phyloP scores from a whole-genome alignment of 352 stramenopile species.

The Phytophthora podocarpi region DNA sequence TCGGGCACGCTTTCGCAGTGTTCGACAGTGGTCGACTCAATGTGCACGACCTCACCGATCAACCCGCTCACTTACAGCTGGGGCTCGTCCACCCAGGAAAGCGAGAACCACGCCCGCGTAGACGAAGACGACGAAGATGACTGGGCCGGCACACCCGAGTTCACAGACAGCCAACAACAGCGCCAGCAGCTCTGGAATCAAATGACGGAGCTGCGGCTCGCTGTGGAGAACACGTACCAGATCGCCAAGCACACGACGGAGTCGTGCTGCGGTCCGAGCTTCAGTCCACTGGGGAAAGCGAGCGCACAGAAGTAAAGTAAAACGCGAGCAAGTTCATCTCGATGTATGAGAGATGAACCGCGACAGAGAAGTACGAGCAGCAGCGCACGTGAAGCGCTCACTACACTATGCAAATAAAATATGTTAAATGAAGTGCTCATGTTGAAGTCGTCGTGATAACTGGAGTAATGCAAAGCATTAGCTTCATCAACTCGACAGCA shows the following conservation, averaged over 20 bases:
- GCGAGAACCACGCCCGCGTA: conserved; percentile 24
- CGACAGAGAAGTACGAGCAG: not conserved
- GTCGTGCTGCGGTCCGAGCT: conserved; percentile 28
- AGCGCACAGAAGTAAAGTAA: conserved; percentile 7
- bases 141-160: conserved; percentile 37
- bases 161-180: conserved; percentile 33
- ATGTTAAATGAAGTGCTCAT: not conserved
- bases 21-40: conserved; percentile 20
- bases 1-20: conserved; percentile 30
- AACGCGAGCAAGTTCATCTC: not conserved
- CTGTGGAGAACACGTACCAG: conserved; percentile 53
- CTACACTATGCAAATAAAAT: not conserved
- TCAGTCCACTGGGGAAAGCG: conserved; percentile 20
- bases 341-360: conserved; percentile 14
- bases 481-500: conserved; percentile 1
- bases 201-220: conserved; percentile 50
- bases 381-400: not conserved
- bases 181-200: conserved; percentile 41
- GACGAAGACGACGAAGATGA: conserved; percentile 40
- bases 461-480: conserved; percentile 4
- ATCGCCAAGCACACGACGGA: conserved; percentile 47
- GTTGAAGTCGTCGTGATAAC: conserved; percentile 14
- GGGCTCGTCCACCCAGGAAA: conserved; percentile 26
- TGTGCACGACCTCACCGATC: conserved; percentile 21
- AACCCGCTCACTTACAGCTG: conserved; percentile 32